These are phyloP conservation scores for Exsudoporus frostii DNA, from an alignment of 768 basidiomycete species.

Conservation along the genomic window DNA sequence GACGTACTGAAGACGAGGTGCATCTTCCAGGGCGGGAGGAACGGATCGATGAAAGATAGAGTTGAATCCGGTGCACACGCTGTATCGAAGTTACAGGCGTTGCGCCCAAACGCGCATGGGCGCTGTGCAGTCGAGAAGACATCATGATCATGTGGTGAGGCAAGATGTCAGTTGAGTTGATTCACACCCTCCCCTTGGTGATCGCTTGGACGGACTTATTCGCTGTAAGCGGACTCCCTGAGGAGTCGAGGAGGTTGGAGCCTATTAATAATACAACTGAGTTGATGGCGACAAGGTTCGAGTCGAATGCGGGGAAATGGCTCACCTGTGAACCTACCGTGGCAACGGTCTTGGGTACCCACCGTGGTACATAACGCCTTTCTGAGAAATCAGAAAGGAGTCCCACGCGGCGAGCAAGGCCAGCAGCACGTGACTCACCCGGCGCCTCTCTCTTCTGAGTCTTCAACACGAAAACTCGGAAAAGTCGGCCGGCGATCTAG, in stretches of 20 bases:
- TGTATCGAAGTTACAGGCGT: background rate
- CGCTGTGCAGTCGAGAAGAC: background rate
- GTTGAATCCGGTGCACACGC: background rate
- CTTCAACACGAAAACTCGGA: too few species aligned
- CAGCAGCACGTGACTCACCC: too few species aligned
- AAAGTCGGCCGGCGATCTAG: too few species aligned
- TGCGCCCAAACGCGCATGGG: slow-evolving; percentile 2
- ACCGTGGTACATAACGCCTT: too few species aligned
- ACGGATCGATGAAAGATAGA: background rate
- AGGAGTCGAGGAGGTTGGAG: background rate
- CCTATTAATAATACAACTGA: too few species aligned
- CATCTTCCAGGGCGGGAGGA: slow-evolving; percentile 10
- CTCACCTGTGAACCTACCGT: too few species aligned
- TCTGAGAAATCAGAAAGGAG: too few species aligned
- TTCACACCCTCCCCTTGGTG: background rate
- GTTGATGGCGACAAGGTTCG: background rate
- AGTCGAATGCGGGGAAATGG: too few species aligned
- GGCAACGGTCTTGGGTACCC: too few species aligned
- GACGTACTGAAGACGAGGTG: slow-evolving; percentile 20
- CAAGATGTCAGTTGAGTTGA: slow-evolving; percentile 6
- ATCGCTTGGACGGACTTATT: background rate
- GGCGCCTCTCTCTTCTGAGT: too few species aligned
- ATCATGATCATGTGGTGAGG: slow-evolving; percentile 13
- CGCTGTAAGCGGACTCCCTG: background rate
- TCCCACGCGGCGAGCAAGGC: too few species aligned